Conservation (phyloP, 73 alveolate species). For the Durusdinium trenchii region DNA sequence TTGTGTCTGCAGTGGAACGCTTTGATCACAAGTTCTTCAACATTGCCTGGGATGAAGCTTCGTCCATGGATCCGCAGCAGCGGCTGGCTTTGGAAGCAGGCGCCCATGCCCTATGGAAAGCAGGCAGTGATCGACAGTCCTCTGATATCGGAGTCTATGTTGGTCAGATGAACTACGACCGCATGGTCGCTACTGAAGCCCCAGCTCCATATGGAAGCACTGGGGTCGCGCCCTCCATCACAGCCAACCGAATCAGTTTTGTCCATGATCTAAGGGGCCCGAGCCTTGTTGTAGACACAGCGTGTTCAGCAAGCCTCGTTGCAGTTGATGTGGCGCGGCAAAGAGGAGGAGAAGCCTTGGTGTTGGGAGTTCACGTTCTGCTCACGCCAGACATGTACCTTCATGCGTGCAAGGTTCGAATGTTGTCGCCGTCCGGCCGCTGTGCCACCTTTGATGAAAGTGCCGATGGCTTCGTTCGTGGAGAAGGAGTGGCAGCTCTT, state of each 20-base stretch:
- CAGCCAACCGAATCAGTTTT: conserved; percentile 30
- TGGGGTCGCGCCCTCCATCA: conserved; percentile 42
- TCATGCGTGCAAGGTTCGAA: neutral
- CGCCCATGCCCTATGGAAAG: neutral
- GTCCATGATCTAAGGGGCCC: conserved; percentile 37
- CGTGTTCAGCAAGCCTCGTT: conserved; percentile 49
- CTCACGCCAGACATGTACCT: conserved; percentile 3
- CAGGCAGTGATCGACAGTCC: neutral
- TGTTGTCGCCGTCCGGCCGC: conserved; percentile 57
- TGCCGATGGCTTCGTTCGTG: conserved; percentile 51
- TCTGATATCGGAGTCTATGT: conserved; percentile 30
- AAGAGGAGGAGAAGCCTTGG: neutral
- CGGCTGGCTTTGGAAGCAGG: conserved; percentile 14
- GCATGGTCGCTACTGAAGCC: neutral
- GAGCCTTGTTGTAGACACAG: conserved; percentile 15
- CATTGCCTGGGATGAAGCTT: neutral
- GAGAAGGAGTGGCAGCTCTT: conserved; percentile 25
- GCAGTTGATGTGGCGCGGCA: conserved; percentile 16
- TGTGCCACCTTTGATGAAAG: conserved; percentile 46
- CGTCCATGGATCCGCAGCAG: conserved; percentile 72
- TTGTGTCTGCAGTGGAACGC: neutral
- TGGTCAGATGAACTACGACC: conserved; percentile 42
- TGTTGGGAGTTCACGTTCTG: neutral
- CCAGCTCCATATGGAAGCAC: conserved; percentile 43
- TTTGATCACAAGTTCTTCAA: conserved; percentile 4